These are phyloP conservation scores for Aspergillus brasiliensis DNA, from an alignment of 2,329 filamentous ascomycete genomes.

Conservation along the genomic window DNA sequence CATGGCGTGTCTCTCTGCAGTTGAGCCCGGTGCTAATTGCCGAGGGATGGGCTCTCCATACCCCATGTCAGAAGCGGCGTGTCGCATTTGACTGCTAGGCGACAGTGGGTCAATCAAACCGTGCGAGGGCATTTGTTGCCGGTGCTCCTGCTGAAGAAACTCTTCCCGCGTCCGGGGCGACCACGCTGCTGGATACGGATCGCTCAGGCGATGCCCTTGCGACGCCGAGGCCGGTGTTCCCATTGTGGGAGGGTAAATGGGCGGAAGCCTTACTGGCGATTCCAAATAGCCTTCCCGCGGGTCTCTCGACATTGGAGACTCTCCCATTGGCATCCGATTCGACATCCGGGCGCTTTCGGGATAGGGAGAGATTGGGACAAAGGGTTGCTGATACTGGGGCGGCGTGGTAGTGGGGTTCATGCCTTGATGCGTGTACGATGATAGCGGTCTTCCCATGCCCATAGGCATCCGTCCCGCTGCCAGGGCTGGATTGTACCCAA, in stretches of 20 bases:
- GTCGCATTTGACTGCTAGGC: constrained; percentile 29
- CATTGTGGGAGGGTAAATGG: constrained; percentile 38
- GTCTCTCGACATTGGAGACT: constrained; percentile 27
- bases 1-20: constrained; percentile 20
- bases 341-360: constrained; percentile 26
- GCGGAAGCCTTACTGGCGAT: constrained; percentile 39
- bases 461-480: constrained; percentile 22
- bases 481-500: constrained; percentile 31
- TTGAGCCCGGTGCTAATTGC: constrained; percentile 23
- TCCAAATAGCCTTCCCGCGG: constrained; percentile 34
- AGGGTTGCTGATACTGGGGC: constrained; percentile 35
- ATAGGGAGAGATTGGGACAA: constrained; percentile 31
- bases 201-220: constrained; percentile 36
- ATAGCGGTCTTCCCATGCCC: constrained; percentile 28
- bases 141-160: constrained; percentile 24
- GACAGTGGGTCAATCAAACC: constrained; percentile 31
- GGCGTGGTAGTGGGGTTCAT: constrained; percentile 36
- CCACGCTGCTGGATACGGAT: constrained; percentile 35
- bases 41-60: constrained; percentile 26
- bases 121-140: constrained; percentile 22
- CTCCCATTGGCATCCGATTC: constrained; percentile 29
- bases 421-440: constrained; percentile 31
- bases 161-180: constrained; percentile 28
- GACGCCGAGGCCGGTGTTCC: constrained; percentile 19
- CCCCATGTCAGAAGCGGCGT: constrained; percentile 24